These are phyloP conservation scores for Coniosporium apollinis DNA, from an alignment of 495 filamentous ascomycete species.

Conservation along the genomic window DNA sequence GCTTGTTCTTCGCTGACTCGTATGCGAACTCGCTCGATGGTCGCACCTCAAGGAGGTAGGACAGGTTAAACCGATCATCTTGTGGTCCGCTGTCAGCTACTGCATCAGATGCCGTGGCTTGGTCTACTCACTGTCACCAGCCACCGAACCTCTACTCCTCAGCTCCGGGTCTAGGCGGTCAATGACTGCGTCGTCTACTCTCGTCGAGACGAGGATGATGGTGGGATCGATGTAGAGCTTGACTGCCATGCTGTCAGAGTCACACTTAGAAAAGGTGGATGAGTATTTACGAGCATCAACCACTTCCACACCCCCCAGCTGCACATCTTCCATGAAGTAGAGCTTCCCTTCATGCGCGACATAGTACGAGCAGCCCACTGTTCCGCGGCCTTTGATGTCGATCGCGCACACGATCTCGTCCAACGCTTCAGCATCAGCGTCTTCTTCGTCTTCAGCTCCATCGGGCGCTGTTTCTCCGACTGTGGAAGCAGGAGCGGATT, in stretches of 20 bases:
- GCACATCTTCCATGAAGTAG: slow-evolving; percentile 68
- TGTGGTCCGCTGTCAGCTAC: neutral
- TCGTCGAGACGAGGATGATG: slow-evolving; percentile 53
- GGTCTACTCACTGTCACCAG: slow-evolving; percentile 14
- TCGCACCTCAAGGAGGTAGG: slow-evolving; percentile 57
- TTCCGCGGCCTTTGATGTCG: slow-evolving; percentile 53
- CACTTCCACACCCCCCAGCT: slow-evolving; percentile 48
- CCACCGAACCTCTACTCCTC: slow-evolving; percentile 11
- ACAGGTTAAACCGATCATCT: slow-evolving; percentile 30
- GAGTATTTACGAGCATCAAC: slow-evolving; percentile 43
- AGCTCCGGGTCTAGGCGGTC: slow-evolving; percentile 23
- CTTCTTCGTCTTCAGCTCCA: slow-evolving; percentile 5
- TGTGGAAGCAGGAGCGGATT: neutral
- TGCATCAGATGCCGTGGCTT: neutral
- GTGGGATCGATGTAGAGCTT: slow-evolving; percentile 68
- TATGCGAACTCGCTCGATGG: slow-evolving; percentile 66
- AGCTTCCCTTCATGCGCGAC: slow-evolving; percentile 55
- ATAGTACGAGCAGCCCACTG: slow-evolving; percentile 81
- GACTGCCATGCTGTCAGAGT: slow-evolving; percentile 28
- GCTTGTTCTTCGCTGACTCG: slow-evolving; percentile 47
- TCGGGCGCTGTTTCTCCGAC: neutral
- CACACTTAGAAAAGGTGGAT: neutral
- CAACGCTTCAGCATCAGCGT: slow-evolving; percentile 39
- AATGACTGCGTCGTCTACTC: slow-evolving; percentile 41
- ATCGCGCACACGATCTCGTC: slow-evolving; percentile 75